phyloP scores from a whole-genome alignment of 805 yeast species.

The Candida adriatica region DNA sequence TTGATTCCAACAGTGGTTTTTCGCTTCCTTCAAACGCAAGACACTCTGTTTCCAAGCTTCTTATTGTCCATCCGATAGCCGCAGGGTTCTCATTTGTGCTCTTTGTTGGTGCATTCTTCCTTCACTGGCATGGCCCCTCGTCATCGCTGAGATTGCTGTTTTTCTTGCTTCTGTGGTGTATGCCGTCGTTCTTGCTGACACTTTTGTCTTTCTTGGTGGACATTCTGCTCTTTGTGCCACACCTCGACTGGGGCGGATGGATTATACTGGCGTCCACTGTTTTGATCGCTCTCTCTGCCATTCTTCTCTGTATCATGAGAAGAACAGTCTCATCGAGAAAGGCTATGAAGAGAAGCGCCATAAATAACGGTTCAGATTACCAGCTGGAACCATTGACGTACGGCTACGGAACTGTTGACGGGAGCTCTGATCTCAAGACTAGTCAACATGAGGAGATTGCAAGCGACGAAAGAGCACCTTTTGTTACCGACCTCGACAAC shows the following conservation, averaged over 20 bases:
- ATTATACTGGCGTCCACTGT: slow-evolving; percentile 63
- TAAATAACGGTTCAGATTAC: slow-evolving; percentile 18
- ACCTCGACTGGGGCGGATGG: slow-evolving; percentile 84
- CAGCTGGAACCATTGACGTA: slow-evolving; percentile 21
- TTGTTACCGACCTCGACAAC: slow-evolving; percentile 12
- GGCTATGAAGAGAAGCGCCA: slow-evolving; percentile 10
- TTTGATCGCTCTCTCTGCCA: slow-evolving; percentile 53
- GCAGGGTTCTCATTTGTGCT: slow-evolving; percentile 46
- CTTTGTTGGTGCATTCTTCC: slow-evolving; percentile 31
- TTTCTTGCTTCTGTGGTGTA: slow-evolving; percentile 47
- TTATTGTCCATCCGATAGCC: slow-evolving; percentile 64
- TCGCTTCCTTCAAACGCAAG: slow-evolving; percentile 55
- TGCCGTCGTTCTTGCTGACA: slow-evolving; percentile 63
- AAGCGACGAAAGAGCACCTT: slow-evolving; percentile 15
- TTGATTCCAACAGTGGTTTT: slow-evolving; percentile 32
- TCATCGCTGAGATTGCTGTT: slow-evolving; percentile 38
- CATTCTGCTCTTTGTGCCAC: slow-evolving; percentile 68
- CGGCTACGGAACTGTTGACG: slow-evolving; percentile 24
- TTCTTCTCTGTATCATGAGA: slow-evolving; percentile 65
- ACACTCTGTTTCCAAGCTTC: slow-evolving; percentile 48
- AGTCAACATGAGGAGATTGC: slow-evolving; percentile 12
- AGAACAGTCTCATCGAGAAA: slow-evolving; percentile 44
- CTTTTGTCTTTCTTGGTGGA: slow-evolving; percentile 78
- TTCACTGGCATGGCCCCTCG: slow-evolving; percentile 32
- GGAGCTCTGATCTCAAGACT: slow-evolving; percentile 11